Evolutionary conservation across 2,329 filamentous ascomycete genomes (phyloP).

Genomic region (Cercospora brassicicola): DNA sequence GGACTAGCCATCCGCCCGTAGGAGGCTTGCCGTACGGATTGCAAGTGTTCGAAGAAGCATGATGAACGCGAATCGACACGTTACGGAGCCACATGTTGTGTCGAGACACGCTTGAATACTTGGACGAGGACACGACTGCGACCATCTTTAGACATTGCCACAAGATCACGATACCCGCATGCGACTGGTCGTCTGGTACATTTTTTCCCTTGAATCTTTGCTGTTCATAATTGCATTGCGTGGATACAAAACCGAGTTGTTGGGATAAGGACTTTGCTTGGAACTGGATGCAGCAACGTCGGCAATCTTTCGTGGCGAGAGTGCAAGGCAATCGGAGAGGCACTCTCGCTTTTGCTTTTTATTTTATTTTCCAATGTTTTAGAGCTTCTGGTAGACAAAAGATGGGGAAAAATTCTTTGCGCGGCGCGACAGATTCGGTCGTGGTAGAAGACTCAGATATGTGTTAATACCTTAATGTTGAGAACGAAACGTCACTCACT

Average conservation of each 20-base stretch:
- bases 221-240: conserved; percentile 24
- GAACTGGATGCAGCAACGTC: neutral
- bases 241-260: conserved; percentile 11
- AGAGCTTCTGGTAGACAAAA: neutral
- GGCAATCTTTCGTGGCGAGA: neutral
- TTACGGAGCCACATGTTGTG: neutral
- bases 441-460: neutral
- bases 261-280: neutral
- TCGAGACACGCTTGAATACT: neutral
- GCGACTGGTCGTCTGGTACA: neutral
- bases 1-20: conserved; percentile 25
- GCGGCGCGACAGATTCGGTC: neutral
- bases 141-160: conserved; percentile 1
- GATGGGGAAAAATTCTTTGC: neutral
- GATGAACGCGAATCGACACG: conserved; percentile 1
- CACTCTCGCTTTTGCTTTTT: neutral
- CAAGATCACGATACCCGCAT: conserved; percentile 4
- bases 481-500: neutral
- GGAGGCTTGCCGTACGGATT: neutral
- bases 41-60: neutral
- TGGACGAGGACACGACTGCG: conserved; percentile 2
- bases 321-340: neutral
- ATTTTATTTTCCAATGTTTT: neutral
- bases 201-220: neutral
- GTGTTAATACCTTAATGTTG: neutral